Conservation (phyloP, 2,329 filamentous ascomycete species). For the Phaeosphaeriaceae sp. region DNA sequence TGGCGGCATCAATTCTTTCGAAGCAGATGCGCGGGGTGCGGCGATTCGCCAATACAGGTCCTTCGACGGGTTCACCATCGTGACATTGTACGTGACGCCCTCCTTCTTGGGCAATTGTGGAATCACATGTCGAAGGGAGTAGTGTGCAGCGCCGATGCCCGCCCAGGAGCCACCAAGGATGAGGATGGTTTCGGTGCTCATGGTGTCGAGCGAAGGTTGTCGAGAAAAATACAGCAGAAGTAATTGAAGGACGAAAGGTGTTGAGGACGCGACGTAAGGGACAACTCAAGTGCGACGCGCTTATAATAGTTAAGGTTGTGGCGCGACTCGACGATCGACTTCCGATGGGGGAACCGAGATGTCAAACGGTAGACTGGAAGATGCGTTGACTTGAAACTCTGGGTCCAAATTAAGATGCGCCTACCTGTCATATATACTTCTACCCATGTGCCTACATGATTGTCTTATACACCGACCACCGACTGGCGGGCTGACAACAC, state of each 20-base stretch:
- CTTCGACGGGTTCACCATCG: slow-evolving; percentile 62
- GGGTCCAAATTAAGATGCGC: background rate
- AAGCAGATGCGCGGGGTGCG: slow-evolving; percentile 61
- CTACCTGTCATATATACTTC: background rate
- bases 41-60: slow-evolving; percentile 63
- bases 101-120: slow-evolving; percentile 45
- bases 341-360: slow-evolving; percentile 25
- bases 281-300: slow-evolving; percentile 8
- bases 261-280: slow-evolving; percentile 9
- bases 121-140: slow-evolving; percentile 43
- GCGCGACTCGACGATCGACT: slow-evolving; percentile 13
- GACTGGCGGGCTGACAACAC: background rate
- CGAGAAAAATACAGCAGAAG: background rate
- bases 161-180: slow-evolving; percentile 47
- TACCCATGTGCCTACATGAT: background rate
- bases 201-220: slow-evolving; percentile 15
- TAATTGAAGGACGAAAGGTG: slow-evolving; percentile 6
- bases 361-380: slow-evolving; percentile 1
- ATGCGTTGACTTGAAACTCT: background rate
- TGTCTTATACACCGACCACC: background rate
- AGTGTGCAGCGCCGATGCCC: slow-evolving; percentile 46
- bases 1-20: slow-evolving; percentile 56
- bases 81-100: slow-evolving; percentile 57
- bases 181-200: slow-evolving; percentile 46
- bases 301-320: slow-evolving; percentile 16